Evolutionary conservation across 208 protist genomes (phyloP), one percentile per base, ranked within the genome.

Genomic region (Crithidia acanthocephali): DNA sequence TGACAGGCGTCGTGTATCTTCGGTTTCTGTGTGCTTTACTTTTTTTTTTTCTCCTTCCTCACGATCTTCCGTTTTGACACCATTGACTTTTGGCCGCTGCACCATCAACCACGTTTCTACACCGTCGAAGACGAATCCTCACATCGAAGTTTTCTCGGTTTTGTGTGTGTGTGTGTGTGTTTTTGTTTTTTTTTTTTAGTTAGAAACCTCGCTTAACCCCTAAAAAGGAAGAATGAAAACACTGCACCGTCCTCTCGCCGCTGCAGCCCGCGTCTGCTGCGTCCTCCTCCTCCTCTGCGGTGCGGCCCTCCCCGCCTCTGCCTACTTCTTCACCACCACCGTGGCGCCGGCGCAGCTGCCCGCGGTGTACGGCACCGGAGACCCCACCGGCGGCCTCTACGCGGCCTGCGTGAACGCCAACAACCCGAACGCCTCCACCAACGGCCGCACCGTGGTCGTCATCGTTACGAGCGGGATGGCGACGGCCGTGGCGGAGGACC

Each of bases 161-260:
- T 44, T 66, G 47, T 52, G 35, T 68, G 48, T 42, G 47, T 48
- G 58, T 72, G 58, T 63, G 27, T 57, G 20, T 61, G 22, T 62
- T 42, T 42, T 66, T 66, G 53, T 52, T 27, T 68, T 47, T 23
- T 63, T 68, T 68, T 62, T 68, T 60, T 72, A 23, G 16, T 59
- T 30, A 59, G 64, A 61, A 2, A 22, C 37, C 37, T 42, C 37
- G 6, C 37, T 13, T 42, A 42, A 6, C 13, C 37, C 13, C 37
- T 13, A 13, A 13, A 42, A 42, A 42, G 13, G 13, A 42, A 42
- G 13, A 42, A 42, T 53, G 22, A 52, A 42, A 42, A 13, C 6
- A 42, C 6, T 13, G 37, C 37, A 42, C 37, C 37, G 6, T 42
- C 37, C n/a, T n/a, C n/a, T n/a, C n/a, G n/a, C n/a, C n/a, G n/a